A percentile compares a stretch with the other conserved stretches of the same genome.
These are phyloP conservation scores for Melastoma malabathricum DNA, from an alignment of 345 rosid genomes.

Conservation along the genomic window DNA sequence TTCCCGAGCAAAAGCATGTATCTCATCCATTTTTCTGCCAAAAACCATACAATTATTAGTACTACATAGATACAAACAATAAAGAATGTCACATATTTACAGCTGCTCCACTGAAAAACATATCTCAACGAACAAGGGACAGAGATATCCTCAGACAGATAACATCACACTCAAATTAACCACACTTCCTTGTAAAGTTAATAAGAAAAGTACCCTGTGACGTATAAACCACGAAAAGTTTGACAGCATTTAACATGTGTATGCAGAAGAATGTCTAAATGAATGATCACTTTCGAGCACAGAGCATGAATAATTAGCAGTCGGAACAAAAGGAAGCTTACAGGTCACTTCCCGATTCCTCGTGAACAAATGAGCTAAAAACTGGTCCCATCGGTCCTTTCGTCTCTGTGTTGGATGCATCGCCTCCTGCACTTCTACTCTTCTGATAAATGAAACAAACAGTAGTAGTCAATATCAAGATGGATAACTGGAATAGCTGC, in stretches of 20 bases:
- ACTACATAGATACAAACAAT: neutral
- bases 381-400: slow-evolving; percentile 80
- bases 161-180: too few species aligned
- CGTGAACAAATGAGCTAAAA: slow-evolving; percentile 69
- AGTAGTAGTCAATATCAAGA: slow-evolving; percentile 9
- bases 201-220: too few species aligned
- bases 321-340: slow-evolving; percentile 31
- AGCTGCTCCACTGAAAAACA: neutral
- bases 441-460: slow-evolving; percentile 19
- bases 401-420: slow-evolving; percentile 26
- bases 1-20: slow-evolving; percentile 86
- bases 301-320: neutral
- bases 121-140: neutral
- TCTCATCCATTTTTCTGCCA: slow-evolving; percentile 77
- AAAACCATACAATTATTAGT: neutral
- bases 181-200: too few species aligned
- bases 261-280: neutral
- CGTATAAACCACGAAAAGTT: too few species aligned
- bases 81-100: neutral
- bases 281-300: neutral
- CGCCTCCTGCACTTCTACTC: slow-evolving; percentile 30
- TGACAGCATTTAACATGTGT: neutral
- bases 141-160: neutral
- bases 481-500: neutral
- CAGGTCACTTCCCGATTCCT: slow-evolving; percentile 76